Base-by-base conservation (phyloP, 2,329 filamentous ascomycete species). In the Thelonectria blattea region DNA sequence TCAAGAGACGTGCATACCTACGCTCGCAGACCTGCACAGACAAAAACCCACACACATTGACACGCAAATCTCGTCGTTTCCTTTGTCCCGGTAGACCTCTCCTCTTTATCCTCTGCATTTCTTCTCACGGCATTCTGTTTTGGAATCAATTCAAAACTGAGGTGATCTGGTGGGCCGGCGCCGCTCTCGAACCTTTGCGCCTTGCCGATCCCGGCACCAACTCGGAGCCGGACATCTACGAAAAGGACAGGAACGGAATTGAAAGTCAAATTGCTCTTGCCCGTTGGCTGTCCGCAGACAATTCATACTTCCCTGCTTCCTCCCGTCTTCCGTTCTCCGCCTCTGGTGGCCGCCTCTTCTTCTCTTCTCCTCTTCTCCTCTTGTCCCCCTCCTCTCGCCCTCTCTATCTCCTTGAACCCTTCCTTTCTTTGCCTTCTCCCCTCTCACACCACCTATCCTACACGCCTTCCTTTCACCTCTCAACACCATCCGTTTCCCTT, bases 211-310 rank as follows among this genome's bases (percentile, higher is more conserved):
- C 22, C 22, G 22, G 45, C 22, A 5, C 45, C 45, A 47, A 47
- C 20, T 30, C 22, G 45, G 45, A 30, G 45, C 45, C 43, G 22
- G 22, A 30, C 22, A 47, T 47, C 11, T 11, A n/a, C 20, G 22
- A 30, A n/a, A 30, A 22, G n/a, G 45, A 47, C 45, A 47, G 45
- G 45, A 47, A 47, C 45, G 45, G 45, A 47, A 47, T 47, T 14
- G 22, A 47, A 30, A 47, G 45, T 47, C 45, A 47, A 47, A 47
- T 47, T 47, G 45, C 45, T 47, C 45, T n/a, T 47, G 12, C 45
- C 45, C 14, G 22, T 47, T 47, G 45, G 22, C 15, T 18, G 14
- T 42, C n/a, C 12, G 39, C 14, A 42, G 14, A 42, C 7, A n/a
- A 43, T 20, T 17, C 41, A 17, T 18, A 43, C 18, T 43, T 43